A percentile compares a stretch with the other conserved stretches of the same genome.
phyloP scores from a whole-genome alignment of 257 asterid species.

The Anisodus acutangulus region DNA sequence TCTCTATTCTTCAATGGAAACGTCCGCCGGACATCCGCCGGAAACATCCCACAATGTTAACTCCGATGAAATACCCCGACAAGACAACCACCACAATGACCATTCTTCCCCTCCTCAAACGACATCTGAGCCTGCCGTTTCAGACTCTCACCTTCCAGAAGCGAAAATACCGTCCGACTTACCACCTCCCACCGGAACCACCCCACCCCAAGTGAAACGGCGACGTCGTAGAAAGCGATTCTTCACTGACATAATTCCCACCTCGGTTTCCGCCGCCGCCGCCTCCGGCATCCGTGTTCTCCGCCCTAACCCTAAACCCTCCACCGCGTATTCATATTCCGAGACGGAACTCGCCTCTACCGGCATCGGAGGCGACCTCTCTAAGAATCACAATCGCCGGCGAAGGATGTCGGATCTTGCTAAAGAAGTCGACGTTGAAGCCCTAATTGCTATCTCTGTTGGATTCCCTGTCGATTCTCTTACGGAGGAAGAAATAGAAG shows the following conservation, averaged over 20 bases:
- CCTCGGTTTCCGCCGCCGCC: constrained; percentile 54
- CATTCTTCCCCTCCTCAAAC: constrained; percentile 30
- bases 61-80: no score
- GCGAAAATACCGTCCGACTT: no score
- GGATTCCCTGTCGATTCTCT: constrained; percentile 95
- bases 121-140: constrained; percentile 37
- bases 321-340: constrained; percentile 47
- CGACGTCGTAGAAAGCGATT: constrained; percentile 94
- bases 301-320: constrained; percentile 74
- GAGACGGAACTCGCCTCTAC: constrained; percentile 47
- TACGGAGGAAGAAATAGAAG: constrained; percentile 50
- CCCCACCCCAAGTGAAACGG: constrained; percentile 56
- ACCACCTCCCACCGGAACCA: constrained; percentile 36
- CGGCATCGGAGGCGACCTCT: constrained; percentile 36
- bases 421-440: constrained; percentile 87
- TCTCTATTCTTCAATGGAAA: constrained; percentile 45
- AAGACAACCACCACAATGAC: background rate
- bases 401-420: constrained; percentile 66
- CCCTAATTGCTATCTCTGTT: constrained; percentile 90
- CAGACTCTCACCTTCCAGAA: background rate
- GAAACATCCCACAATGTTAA: constrained; percentile 34
- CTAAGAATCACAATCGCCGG: constrained; percentile 53
- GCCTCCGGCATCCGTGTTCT: constrained; percentile 78
- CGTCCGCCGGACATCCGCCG: constrained; percentile 44
- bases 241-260: constrained; percentile 82